Conservation (phyloP, 106 monocot species). For the Allium cepa region DNA sequence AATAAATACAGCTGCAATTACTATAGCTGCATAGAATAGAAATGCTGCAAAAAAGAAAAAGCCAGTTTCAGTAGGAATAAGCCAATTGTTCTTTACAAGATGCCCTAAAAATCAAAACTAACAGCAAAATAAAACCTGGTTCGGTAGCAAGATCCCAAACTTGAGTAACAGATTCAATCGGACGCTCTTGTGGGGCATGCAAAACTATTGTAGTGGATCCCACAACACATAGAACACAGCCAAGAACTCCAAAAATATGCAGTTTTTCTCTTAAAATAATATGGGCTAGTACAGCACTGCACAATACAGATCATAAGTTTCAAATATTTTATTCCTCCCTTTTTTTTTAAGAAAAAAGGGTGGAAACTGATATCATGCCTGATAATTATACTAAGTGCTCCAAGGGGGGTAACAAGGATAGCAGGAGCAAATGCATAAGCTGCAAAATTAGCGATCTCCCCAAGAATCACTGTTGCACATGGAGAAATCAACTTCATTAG, state of each 20-base stretch:
- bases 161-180: conserved; percentile 64
- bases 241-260: conserved; percentile 68
- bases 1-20: conserved; percentile 31
- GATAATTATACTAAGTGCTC: conserved; percentile 61
- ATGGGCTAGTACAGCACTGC: conserved; percentile 75
- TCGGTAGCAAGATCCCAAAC: conserved; percentile 77
- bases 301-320: conserved; percentile 4
- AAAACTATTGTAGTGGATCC: conserved; percentile 78
- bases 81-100: neutral
- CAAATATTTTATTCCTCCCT: neutral
- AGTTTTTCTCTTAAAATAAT: conserved; percentile 51
- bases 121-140: conserved; percentile 39
- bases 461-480: conserved; percentile 38
- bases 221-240: conserved; percentile 73
- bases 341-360: neutral
- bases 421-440: conserved; percentile 71
- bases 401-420: conserved; percentile 53
- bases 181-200: conserved; percentile 74
- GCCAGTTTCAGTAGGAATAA: neutral
- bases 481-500: too few species aligned
- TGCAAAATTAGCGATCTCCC: conserved; percentile 55
- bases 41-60: conserved; percentile 25
- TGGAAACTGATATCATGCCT: conserved; percentile 14
- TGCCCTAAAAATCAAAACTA: neutral
- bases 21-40: conserved; percentile 27